These are phyloP conservation scores for Thraustochytrium sp. DNA, from an alignment of 352 stramenopile genomes.

Conservation along the genomic window DNA sequence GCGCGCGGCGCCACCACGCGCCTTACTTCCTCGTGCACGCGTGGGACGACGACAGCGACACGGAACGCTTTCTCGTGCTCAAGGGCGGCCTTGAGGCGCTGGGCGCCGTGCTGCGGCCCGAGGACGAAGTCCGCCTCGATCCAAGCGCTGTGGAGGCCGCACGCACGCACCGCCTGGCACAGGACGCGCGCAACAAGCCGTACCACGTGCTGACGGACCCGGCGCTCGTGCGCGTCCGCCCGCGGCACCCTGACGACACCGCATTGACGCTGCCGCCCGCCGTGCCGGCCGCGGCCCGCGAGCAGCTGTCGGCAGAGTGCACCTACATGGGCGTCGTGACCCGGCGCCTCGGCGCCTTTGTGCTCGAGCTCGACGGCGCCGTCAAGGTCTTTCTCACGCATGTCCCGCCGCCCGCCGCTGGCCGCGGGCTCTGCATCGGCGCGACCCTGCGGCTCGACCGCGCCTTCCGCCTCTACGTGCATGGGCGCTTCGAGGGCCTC, in stretches of 20 bases:
- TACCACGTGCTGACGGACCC: no score
- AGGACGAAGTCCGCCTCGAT: neutral
- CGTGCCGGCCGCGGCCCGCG: neutral
- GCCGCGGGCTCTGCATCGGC: neutral
- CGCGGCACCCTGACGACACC: neutral
- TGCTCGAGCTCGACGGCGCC: constrained; percentile 3
- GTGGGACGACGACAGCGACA: neutral
- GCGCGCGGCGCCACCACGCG: neutral
- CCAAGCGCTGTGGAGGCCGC: neutral
- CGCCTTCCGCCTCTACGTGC: neutral
- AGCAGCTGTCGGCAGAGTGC: neutral
- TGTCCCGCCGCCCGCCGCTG: neutral
- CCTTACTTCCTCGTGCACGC: neutral
- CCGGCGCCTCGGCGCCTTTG: neutral
- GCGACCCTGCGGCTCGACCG: neutral
- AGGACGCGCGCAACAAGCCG: no score
- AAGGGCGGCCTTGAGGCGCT: neutral
- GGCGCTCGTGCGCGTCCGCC: no score
- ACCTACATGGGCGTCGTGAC: neutral
- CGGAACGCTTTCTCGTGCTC: neutral
- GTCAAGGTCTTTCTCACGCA: constrained; percentile 10
- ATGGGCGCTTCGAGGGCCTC: neutral
- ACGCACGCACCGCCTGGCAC: no score
- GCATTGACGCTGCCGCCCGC: neutral
- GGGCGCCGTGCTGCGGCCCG: neutral